These are phyloP conservation scores for Pseudocercospora vitis DNA, from an alignment of 2,329 filamentous ascomycete species.

Conservation along the genomic window DNA sequence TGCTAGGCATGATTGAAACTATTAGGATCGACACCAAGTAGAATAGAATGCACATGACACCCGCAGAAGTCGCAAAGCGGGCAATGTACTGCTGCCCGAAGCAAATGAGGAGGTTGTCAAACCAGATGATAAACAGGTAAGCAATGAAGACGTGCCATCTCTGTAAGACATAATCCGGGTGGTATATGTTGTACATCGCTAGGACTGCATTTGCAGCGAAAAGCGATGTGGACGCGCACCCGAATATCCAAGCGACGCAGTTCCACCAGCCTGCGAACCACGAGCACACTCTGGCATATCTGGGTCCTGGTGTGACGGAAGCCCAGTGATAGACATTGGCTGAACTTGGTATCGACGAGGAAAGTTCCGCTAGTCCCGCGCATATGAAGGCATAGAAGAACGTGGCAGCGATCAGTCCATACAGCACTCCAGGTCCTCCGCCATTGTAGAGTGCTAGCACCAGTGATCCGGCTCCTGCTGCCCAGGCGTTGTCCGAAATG, in stretches of 20 bases:
- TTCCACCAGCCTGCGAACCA: conserved; percentile 56
- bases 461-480: conserved; percentile 27
- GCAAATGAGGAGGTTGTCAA: conserved; percentile 49
- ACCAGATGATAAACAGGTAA: conserved; percentile 51
- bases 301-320: conserved; percentile 49
- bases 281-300: conserved; percentile 49
- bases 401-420: conserved; percentile 50
- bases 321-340: conserved; percentile 56
- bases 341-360: conserved; percentile 40
- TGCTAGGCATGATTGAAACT: conserved; percentile 55
- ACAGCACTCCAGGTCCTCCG: conserved; percentile 49
- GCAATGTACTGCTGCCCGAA: conserved; percentile 58
- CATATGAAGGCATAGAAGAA: conserved; percentile 55
- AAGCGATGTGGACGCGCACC: conserved; percentile 43
- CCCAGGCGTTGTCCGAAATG: conserved; percentile 39
- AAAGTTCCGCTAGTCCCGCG: conserved; percentile 53
- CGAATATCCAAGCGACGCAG: conserved; percentile 53
- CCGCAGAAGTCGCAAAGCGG: conserved; percentile 54
- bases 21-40: conserved; percentile 59
- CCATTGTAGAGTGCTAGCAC: conserved; percentile 45
- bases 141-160: conserved; percentile 55
- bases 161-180: conserved; percentile 47
- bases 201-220: conserved; percentile 50
- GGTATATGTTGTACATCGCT: conserved; percentile 52
- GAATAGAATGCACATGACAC: conserved; percentile 51